Evolutionary conservation across 257 asterid genomes (phyloP), one percentile per base, ranked within the genome.

Genomic region (Agastache rugosa): DNA sequence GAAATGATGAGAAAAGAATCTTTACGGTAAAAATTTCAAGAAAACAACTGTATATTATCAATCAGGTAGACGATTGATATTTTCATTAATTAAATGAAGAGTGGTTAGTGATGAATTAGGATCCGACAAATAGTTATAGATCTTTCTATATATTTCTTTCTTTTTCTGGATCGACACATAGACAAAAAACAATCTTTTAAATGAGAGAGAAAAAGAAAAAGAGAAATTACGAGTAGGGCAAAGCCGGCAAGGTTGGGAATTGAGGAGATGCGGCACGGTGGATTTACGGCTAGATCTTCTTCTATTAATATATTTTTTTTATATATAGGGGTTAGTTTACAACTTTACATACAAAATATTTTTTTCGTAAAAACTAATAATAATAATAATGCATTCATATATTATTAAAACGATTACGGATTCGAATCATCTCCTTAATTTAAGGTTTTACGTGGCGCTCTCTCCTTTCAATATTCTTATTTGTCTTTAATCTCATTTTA

Each of bases 81-180:
- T 20, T 39, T 29, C 23, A 72, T 34, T 73, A 73, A 14, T 47
- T 47, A 11, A 62, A 61, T 60, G 35, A 47, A 20, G 54, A 48
- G 77, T 19, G 48, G 16, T 53, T 34, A 75, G 67, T 17, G 53
- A 55, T 65, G 58, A 25, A 42, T 54, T 45, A 22, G 63, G 9
- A 20, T 19, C 17, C 37, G 67, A 19, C 23, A 74, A 11, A n/a
- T 20, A 6, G 16, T 34, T 11, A 17, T 12, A 20, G 9, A 35
- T 35, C 39, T 35, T 8, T 37, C 1, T 37, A 37, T 0, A 16
- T 39, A 5, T 25, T 35, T 22, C 5, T 54, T 59, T 10, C 9
- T 10, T 51, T 51, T 51, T 51, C 27, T 34, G 14, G 62, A 27
- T 62, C 34, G 14, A 73, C 64, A 73, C 34, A 48, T 14, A n/a